Conservation (phyloP, 106 monocot genomes). For the Acanthochlamys bracteata region DNA sequence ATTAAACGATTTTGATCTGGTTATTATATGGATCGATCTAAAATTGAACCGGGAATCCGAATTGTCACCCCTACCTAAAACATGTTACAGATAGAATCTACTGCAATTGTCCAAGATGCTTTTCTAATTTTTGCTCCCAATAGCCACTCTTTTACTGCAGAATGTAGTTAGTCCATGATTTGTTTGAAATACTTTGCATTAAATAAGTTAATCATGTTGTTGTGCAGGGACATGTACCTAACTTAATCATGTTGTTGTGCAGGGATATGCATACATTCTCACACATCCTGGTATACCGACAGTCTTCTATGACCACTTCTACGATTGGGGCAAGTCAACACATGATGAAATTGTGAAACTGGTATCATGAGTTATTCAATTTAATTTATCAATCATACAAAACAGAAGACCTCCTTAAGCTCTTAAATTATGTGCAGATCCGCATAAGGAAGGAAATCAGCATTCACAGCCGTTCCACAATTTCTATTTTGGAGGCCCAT, state of each 20-base stretch:
- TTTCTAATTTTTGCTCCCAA: too few species aligned
- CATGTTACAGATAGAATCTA: too few species aligned
- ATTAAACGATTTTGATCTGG: too few species aligned
- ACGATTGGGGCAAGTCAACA: slow-evolving; percentile 50
- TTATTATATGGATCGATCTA: too few species aligned
- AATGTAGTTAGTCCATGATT: too few species aligned
- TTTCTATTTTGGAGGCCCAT: slow-evolving; percentile 53
- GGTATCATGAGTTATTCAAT: slow-evolving; percentile 26
- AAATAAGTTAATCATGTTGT: neutral
- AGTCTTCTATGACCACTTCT: slow-evolving; percentile 83
- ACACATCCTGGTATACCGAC: slow-evolving; percentile 85
- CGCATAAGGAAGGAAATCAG: slow-evolving; percentile 37
- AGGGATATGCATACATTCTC: slow-evolving; percentile 96
- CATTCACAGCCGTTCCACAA: slow-evolving; percentile 64
- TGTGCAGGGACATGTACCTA: slow-evolving; percentile 80
- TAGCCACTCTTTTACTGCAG: too few species aligned
- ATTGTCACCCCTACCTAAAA: too few species aligned
- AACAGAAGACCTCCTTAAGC: neutral
- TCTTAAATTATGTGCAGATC: slow-evolving; percentile 26
- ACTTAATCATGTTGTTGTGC: neutral
- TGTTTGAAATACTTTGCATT: neutral
- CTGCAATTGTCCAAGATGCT: too few species aligned
- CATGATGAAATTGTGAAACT: slow-evolving; percentile 71
- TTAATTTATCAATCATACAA: neutral
- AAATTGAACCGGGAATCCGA: too few species aligned